phyloP scores from a whole-genome alignment of 257 asterid genomes.

The Solanum clarkiae region DNA sequence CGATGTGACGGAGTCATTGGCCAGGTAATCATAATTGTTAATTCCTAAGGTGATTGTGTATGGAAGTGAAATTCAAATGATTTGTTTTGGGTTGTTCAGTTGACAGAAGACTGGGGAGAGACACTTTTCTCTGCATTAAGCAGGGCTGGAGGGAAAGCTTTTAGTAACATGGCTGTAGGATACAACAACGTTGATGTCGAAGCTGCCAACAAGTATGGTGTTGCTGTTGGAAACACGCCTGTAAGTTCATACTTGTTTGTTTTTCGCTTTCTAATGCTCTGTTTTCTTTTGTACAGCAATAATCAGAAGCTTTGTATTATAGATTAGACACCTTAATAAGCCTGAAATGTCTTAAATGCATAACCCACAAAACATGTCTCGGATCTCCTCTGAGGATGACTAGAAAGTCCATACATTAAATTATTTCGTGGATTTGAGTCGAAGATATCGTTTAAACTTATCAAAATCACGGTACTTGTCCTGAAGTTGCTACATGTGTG shows the following conservation, averaged over 20 bases:
- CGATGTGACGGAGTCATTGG: slow-evolving; percentile 95
- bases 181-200: slow-evolving; percentile 85
- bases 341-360: background rate
- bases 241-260: slow-evolving; percentile 23
- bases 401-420: background rate
- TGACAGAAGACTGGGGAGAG: slow-evolving; percentile 97
- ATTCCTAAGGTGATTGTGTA: background rate
- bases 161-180: slow-evolving; percentile 98
- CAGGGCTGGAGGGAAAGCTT: slow-evolving; percentile 91
- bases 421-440: no score
- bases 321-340: background rate
- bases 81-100: slow-evolving; percentile 20
- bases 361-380: background rate
- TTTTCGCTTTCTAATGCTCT: background rate
- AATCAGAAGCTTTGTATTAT: background rate
- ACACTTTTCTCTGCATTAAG: slow-evolving; percentile 76
- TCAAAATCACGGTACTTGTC: background rate
- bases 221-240: slow-evolving; percentile 96
- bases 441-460: background rate
- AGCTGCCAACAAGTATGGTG: slow-evolving; percentile 81
- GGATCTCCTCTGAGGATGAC: background rate
- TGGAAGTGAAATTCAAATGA: background rate
- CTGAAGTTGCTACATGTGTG: background rate
- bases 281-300: background rate
- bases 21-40: slow-evolving; percentile 34